These are phyloP conservation scores for Tuber borchii DNA, from an alignment of 495 filamentous ascomycete genomes.

Conservation along the genomic window DNA sequence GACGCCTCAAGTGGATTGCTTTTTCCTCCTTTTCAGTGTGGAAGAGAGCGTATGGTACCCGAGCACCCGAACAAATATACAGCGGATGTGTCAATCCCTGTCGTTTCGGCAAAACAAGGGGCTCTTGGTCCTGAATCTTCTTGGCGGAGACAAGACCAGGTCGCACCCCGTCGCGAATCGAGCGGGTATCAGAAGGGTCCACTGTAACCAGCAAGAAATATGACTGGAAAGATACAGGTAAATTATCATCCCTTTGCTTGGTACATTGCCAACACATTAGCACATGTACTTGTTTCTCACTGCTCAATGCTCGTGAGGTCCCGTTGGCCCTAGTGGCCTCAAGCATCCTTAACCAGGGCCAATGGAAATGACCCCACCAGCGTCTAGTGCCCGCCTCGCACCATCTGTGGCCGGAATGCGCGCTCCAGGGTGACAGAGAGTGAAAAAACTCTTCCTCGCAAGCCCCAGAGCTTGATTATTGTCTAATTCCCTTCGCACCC, in stretches of 20 bases:
- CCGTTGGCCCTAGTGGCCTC: not conserved
- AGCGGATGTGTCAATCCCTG: not conserved
- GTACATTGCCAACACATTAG: not conserved
- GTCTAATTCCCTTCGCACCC: not conserved
- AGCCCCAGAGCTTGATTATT: not conserved
- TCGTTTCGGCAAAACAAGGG: not conserved
- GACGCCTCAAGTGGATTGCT: not conserved
- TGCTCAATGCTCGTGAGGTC: not conserved
- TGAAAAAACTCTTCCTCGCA: not conserved
- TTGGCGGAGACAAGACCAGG: not conserved
- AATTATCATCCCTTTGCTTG: not conserved
- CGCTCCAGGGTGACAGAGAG: not conserved
- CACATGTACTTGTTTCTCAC: not conserved
- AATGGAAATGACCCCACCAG: not conserved
- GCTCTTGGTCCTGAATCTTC: not conserved
- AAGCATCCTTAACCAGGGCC: not conserved
- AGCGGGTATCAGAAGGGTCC: not conserved
- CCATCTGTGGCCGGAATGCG: not conserved
- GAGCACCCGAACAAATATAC: not conserved
- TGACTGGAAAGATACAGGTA: not conserved
- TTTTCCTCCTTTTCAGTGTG: not conserved
- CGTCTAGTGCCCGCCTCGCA: not conserved
- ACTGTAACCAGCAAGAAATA: not conserved
- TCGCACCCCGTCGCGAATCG: not conserved
- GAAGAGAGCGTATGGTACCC: not conserved